Conservation (phyloP, 2,329 filamentous ascomycete species). For the Akanthomyces muscarius region DNA sequence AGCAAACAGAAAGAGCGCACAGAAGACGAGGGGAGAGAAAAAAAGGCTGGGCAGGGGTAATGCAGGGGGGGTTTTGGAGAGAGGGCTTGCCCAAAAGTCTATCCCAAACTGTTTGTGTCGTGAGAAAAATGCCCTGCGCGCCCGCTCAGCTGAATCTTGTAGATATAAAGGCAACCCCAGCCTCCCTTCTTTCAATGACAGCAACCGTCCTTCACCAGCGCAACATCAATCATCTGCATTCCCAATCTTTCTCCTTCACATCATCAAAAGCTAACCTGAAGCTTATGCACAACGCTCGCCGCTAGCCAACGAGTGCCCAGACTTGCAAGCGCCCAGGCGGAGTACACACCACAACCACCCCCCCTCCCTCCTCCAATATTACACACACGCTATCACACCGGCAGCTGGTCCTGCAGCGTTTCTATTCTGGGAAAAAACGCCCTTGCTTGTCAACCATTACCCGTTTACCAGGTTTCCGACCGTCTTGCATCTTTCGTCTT, state of each 20-base stretch:
- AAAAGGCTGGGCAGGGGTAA: neutral
- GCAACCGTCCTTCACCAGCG: neutral
- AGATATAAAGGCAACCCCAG: neutral
- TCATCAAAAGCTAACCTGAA: neutral
- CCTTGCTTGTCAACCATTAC: neutral
- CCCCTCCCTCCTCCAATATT: neutral
- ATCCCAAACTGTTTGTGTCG: no score
- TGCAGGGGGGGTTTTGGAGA: neutral
- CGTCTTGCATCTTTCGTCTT: neutral
- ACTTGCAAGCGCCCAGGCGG: slow-evolving; percentile 16
- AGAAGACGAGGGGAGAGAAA: neutral
- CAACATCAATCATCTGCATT: no score
- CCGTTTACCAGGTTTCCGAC: neutral
- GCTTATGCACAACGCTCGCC: slow-evolving; percentile 8
- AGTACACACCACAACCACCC: neutral
- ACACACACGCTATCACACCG: slow-evolving; percentile 3
- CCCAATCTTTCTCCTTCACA: neutral
- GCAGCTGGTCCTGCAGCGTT: slow-evolving; percentile 1
- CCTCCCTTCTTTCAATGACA: neutral
- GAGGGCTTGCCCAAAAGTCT: neutral
- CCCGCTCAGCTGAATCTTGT: no score
- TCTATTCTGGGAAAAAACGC: slow-evolving; percentile 15
- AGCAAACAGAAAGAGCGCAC: neutral
- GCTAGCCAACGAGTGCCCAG: slow-evolving; percentile 1
- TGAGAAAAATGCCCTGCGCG: no score